Base-by-base conservation (phyloP, 306 rosid species). In the Medicago ruthenica region DNA sequence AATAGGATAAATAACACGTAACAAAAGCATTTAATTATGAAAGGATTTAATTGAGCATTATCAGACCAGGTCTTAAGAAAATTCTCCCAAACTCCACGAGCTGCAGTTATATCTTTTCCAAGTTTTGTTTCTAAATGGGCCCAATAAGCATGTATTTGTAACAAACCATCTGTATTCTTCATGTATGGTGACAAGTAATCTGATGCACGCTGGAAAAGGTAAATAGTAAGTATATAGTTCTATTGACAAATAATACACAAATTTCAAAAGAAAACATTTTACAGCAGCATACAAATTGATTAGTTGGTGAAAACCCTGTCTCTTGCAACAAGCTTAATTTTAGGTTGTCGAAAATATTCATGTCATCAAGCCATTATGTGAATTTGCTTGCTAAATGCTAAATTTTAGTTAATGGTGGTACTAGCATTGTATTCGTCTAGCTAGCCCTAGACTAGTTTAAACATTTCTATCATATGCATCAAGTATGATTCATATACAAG, bases 71-170 rank as follows among this genome's bases (percentile, higher is more conserved):
- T 92, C 88, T 90, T 94, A 47, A 94, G 92, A 76, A 88, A 83
- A 82, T 77, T 88, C 79, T 94, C 97, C 97, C 97, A 92, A 68
- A 90, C 95, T 84, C 93, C 95, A 79, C 97, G 92, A 70, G 98
- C 97, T 60, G 88, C 92, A 75, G 57, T 77, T 76, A 85, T 27
- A 83, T 92, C 93, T 40, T 89, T 86, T 45, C 85, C 95, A 50
- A 87, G 70, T 62, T 70, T 85, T 71, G 81, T 65, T 89, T 94
- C 98, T 47, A 94, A 83, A 79, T 61, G 92, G 51, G 97, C 98
- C 98, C 98, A 94, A 83, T 94, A 94, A 70, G 89, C 86, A 86
- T 92, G 85, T 53, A 94, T 81, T 24, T 41, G 93, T 79, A 92
- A 71, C 79, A 92, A 83, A 74, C 77, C 84, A 77, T 88, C 88